These are phyloP conservation scores for Penicillium rolfsii DNA, from an alignment of 2,329 filamentous ascomycete genomes.

Conservation along the genomic window DNA sequence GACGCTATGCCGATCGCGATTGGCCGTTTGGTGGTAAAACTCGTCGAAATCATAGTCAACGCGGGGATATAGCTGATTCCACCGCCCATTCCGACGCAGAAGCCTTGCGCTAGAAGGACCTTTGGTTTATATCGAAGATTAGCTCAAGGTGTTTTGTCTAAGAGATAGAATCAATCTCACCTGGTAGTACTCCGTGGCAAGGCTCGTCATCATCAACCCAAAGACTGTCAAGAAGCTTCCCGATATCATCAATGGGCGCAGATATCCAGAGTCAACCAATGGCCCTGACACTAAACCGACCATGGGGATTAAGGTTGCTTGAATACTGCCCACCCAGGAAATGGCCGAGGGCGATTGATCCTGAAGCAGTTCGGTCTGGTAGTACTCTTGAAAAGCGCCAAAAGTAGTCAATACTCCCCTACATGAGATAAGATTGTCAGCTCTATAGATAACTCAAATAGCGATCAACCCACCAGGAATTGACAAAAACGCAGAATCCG, in stretches of 20 bases:
- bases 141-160: neutral
- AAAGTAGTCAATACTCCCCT: slow-evolving; percentile 52
- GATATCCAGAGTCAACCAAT: slow-evolving; percentile 53
- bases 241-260: slow-evolving; percentile 44
- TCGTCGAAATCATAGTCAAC: slow-evolving; percentile 35
- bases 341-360: slow-evolving; percentile 47
- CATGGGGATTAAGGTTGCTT: slow-evolving; percentile 53
- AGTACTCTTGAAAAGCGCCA: slow-evolving; percentile 55
- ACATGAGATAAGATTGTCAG: slow-evolving; percentile 6
- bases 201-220: slow-evolving; percentile 38
- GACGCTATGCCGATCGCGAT: slow-evolving; percentile 62
- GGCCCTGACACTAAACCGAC: slow-evolving; percentile 55
- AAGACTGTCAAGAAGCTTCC: slow-evolving; percentile 47
- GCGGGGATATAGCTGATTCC: slow-evolving; percentile 40
- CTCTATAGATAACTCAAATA: neutral
- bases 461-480: slow-evolving; percentile 34
- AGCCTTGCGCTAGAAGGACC: slow-evolving; percentile 52
- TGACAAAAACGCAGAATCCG: slow-evolving; percentile 39
- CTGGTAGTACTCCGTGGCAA: slow-evolving; percentile 36
- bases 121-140: slow-evolving; percentile 25
- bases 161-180: slow-evolving; percentile 14
- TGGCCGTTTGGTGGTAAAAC: slow-evolving; percentile 51
- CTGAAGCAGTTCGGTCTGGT: slow-evolving; percentile 44
- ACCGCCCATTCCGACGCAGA: slow-evolving; percentile 38
- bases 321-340: slow-evolving; percentile 54